A percentile compares a stretch with the other conserved stretches of the same genome.
Evolutionary conservation across 805 yeast species (phyloP).

Genomic region (Candida orba): DNA sequence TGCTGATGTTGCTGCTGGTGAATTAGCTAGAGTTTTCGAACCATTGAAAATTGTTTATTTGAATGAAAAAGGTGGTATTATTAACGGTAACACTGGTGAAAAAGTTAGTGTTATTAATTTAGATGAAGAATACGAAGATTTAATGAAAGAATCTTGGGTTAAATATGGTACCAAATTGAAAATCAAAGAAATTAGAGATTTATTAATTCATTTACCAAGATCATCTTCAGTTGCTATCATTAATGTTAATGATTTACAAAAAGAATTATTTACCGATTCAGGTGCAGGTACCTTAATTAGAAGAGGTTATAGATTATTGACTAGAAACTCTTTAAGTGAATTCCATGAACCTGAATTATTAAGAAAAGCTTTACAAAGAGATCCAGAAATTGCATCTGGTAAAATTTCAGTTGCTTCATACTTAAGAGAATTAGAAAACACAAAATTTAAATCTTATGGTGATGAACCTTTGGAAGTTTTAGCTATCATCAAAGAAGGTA

Average conservation of each 20-base stretch:
- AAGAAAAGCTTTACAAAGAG: conserved; percentile 70
- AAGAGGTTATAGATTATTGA: conserved; percentile 86
- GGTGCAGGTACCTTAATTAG: conserved; percentile 99
- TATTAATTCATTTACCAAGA: conserved; percentile 89
- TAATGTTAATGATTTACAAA: conserved; percentile 89
- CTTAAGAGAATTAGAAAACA: conserved; percentile 58
- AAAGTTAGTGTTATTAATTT: conserved; percentile 84
- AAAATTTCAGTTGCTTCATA: conserved; percentile 73
- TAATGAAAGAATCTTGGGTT: conserved; percentile 94
- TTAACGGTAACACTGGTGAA: conserved; percentile 87
- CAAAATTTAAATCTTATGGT: conserved; percentile 70
- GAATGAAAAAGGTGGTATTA: conserved; percentile 96
- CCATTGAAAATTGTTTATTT: conserved; percentile 94
- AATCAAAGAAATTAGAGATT: conserved; percentile 92
- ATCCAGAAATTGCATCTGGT: conserved; percentile 65
- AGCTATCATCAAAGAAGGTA: conserved; percentile 65
- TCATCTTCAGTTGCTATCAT: conserved; percentile 97
- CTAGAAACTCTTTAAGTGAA: conserved; percentile 61
- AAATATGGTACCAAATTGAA: conserved; percentile 97
- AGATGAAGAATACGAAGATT: conserved; percentile 90
- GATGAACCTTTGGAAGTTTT: conserved; percentile 95
- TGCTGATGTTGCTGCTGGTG: conserved; percentile 99
- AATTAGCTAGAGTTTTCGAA: conserved; percentile 91
- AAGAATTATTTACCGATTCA: conserved; percentile 94
- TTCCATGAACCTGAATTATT: conserved; percentile 69